Conservation (phyloP, 1,284 basidiomycete species). For the Moesziomyces parantarcticus region DNA sequence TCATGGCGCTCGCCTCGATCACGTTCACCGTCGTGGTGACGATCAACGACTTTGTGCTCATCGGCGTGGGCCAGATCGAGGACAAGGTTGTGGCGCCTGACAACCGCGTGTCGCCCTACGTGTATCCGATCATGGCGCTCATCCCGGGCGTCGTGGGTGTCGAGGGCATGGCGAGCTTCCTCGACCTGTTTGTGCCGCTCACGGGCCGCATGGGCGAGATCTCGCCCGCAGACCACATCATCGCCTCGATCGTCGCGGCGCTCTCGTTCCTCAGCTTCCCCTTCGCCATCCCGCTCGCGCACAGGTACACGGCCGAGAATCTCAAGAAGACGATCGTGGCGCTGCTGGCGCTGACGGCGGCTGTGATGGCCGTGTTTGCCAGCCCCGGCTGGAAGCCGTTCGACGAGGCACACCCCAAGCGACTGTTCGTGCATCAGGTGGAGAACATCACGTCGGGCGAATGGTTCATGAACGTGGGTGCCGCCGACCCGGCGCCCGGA, state of each 20-base stretch:
- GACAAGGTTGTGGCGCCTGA: constrained; percentile 49
- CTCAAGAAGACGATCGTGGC: constrained; percentile 71
- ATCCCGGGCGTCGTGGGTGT: constrained; percentile 77
- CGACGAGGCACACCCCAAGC: constrained; percentile 86
- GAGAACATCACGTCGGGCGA: constrained; percentile 81
- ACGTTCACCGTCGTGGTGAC: constrained; percentile 69
- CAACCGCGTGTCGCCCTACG: constrained; percentile 52
- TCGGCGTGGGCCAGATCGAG: constrained; percentile 56
- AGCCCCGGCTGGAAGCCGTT: constrained; percentile 74
- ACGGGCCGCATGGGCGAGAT: constrained; percentile 72
- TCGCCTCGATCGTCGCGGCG: constrained; percentile 76
- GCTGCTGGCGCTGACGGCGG: constrained; percentile 71
- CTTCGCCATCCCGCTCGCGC: constrained; percentile 74
- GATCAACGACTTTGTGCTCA: constrained; percentile 61
- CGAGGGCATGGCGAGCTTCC: constrained; percentile 77
- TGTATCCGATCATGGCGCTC: constrained; percentile 60
- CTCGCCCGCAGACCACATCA: constrained; percentile 81
- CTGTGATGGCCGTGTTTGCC: constrained; percentile 75
- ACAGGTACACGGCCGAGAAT: constrained; percentile 74
- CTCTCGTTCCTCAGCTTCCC: constrained; percentile 74
- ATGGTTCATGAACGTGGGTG: constrained; percentile 82
- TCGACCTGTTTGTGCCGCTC: constrained; percentile 90
- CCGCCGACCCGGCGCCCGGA: constrained; percentile 84
- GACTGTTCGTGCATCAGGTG: constrained; percentile 84
- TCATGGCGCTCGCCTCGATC: constrained; percentile 75